Evolutionary conservation across 345 rosid genomes (phyloP).

Genomic region (Capsella bursapastoris): DNA sequence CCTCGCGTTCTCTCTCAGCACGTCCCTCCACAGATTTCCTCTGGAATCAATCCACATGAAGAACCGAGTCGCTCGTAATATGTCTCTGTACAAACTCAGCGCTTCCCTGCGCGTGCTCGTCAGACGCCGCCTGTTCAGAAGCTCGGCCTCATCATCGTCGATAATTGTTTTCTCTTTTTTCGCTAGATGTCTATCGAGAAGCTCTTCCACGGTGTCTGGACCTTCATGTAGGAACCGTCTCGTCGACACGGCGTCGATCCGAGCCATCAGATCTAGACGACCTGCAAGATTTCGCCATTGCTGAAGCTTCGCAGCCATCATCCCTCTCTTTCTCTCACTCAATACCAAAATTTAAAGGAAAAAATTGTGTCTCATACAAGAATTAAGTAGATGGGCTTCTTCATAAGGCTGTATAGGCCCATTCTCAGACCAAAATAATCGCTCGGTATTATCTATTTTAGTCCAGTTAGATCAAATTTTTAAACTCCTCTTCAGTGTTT

Average conservation of each 20-base stretch:
- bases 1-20: constrained; percentile 78
- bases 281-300: constrained; percentile 50
- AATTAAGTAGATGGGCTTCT: constrained; percentile 6
- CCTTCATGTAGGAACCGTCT: constrained; percentile 64
- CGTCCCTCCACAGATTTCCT: constrained; percentile 77
- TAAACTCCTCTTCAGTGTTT: neutral
- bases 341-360: neutral
- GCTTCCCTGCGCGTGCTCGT: constrained; percentile 79
- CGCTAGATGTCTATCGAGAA: constrained; percentile 72
- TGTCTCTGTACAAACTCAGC: constrained; percentile 79
- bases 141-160: constrained; percentile 68
- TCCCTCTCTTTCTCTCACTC: constrained; percentile 18
- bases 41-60: constrained; percentile 77
- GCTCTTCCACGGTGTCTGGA: constrained; percentile 85
- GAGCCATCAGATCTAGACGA: constrained; percentile 4
- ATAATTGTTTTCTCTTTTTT: constrained; percentile 60
- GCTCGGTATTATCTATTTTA: neutral
- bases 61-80: constrained; percentile 80
- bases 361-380: neutral
- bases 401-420: neutral
- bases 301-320: constrained; percentile 53
- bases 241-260: constrained; percentile 1
- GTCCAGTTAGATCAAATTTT: neutral
- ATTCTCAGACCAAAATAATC: neutral
- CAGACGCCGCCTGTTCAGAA: constrained; percentile 58